Percentiles rank a stretch among this genome's conserved stretches.
phyloP scores from a whole-genome alignment of 768 basidiomycete genomes.

The Russula lepida region DNA sequence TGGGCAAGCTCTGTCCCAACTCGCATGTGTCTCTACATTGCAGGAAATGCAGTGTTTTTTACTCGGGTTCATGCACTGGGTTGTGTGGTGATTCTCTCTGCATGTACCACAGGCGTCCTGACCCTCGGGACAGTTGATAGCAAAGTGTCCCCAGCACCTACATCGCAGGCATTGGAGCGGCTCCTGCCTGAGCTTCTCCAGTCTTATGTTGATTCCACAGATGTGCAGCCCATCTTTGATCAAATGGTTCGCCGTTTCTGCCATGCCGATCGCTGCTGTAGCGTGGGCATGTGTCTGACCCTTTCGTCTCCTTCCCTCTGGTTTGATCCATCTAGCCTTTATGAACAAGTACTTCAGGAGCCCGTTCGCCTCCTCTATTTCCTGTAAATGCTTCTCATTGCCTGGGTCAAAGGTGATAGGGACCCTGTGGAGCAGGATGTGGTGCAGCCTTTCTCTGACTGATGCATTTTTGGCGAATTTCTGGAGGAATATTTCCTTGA shows the following conservation, averaged over 20 bases:
- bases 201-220: background rate
- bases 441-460: no score
- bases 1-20: slow-evolving; percentile 8
- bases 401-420: no score
- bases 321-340: background rate
- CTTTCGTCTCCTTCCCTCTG: background rate
- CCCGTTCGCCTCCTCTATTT: no score
- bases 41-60: background rate
- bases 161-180: background rate
- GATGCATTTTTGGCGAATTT: no score
- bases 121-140: background rate
- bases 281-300: background rate
- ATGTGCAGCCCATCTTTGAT: background rate
- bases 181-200: background rate
- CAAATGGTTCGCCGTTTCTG: background rate
- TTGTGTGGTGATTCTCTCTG: slow-evolving; percentile 19
- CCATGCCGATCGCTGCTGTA: no score
- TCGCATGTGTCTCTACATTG: background rate
- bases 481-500: no score
- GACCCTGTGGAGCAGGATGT: no score
- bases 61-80: background rate
- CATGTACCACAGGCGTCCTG: slow-evolving; percentile 10
- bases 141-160: slow-evolving; percentile 4
- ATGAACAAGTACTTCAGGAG: no score
- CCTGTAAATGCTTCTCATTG: no score